Percentiles rank a stretch among this genome's conserved stretches.
Evolutionary conservation across 768 basidiomycete species (phyloP).

Genomic region (Amanita molliuscula): DNA sequence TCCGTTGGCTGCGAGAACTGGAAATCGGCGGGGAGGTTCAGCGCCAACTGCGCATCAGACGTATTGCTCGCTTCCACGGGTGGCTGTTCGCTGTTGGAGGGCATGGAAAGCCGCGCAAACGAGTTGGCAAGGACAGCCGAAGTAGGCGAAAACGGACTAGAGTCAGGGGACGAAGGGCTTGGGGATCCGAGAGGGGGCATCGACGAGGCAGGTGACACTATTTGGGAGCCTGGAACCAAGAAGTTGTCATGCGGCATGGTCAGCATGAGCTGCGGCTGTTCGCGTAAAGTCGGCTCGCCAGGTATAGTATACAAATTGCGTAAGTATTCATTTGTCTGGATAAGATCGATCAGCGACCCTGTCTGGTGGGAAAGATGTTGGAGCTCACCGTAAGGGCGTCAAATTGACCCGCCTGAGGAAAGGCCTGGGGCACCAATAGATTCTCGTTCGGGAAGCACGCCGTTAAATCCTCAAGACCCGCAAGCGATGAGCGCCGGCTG

Average conservation of each 20-base stretch:
- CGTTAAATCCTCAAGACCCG: conserved; percentile 36
- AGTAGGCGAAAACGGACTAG: conserved; percentile 40
- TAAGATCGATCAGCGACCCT: not conserved
- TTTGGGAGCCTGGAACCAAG: conserved; percentile 30
- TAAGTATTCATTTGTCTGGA: conserved; percentile 39
- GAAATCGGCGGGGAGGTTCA: conserved; percentile 23
- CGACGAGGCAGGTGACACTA: conserved; percentile 39
- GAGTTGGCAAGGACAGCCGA: conserved; percentile 19
- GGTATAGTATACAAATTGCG: conserved; percentile 35
- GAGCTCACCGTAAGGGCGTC: conserved; percentile 35
- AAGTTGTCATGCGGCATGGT: conserved; percentile 28
- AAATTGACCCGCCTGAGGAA: conserved; percentile 27
- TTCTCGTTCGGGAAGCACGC: conserved; percentile 39
- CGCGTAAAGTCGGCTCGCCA: conserved; percentile 6
- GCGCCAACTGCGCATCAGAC: not conserved
- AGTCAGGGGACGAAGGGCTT: conserved; percentile 39
- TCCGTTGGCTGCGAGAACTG: conserved; percentile 26
- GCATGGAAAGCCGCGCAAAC: conserved; percentile 16
- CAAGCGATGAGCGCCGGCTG: conserved; percentile 42
- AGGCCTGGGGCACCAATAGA: conserved; percentile 23
- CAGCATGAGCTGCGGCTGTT: conserved; percentile 24
- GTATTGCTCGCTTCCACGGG: conserved; percentile 13
- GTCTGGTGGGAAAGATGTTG: not conserved
- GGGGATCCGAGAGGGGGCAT: conserved; percentile 28
- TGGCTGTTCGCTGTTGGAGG: conserved; percentile 10